These are phyloP conservation scores for Apiospora aurea DNA, from an alignment of 2,329 filamentous ascomycete genomes.

Conservation along the genomic window DNA sequence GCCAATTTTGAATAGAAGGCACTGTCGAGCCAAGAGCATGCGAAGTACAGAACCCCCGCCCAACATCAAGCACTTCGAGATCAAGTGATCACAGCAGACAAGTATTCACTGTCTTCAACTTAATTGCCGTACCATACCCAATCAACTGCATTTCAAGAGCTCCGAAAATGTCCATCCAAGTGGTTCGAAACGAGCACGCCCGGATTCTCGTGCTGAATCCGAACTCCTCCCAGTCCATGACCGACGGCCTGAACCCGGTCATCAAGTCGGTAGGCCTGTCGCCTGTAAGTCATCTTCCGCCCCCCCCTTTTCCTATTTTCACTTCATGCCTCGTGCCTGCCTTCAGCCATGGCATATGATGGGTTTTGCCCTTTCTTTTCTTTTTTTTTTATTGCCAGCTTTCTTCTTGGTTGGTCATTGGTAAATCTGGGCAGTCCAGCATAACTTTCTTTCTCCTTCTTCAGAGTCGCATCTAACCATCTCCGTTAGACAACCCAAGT, in stretches of 20 bases:
- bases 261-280: constrained; percentile 52
- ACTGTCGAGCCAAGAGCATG: no score
- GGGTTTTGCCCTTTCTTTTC: not conserved
- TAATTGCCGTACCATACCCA: no score
- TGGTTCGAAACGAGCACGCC: constrained; percentile 39
- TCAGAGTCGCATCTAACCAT: not conserved
- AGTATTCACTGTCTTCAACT: no score
- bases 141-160: not conserved
- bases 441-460: not conserved
- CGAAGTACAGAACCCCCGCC: no score
- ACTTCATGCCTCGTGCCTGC: not conserved
- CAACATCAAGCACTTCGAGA: no score
- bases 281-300: constrained; percentile 41
- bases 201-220: constrained; percentile 79
- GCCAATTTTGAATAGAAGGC: no score
- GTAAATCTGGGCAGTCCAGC: no score
- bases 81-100: no score
- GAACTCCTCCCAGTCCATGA: constrained; percentile 79
- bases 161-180: not conserved
- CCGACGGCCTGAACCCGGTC: constrained; percentile 63
- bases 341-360: not conserved
- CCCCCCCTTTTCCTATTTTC: constrained; percentile 23
- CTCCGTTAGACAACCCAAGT: constrained; percentile 54
- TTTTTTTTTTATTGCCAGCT: not conserved
- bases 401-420: not conserved